Base-by-base conservation (phyloP, 768 basidiomycete species). In the Leccinum longicurvipes region DNA sequence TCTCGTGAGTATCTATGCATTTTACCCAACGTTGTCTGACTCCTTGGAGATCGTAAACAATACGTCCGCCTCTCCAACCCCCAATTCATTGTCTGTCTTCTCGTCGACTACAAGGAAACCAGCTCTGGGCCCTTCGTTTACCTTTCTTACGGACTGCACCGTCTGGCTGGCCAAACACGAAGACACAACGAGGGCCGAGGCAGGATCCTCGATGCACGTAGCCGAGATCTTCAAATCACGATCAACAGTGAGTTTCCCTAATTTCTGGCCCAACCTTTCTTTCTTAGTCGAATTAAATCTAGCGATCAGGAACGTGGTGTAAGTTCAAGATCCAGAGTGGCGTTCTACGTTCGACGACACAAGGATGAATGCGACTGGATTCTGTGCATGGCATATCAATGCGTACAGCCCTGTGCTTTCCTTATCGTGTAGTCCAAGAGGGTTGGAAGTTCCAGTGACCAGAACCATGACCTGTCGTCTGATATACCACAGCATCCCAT, bases 61-160 rank as follows among this genome's bases (percentile, higher is more conserved):
- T 55, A 78, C 84, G 0, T 77, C 81, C 11, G 49, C 65, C 23
- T 59, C 69, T 28, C 53, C 14, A 15, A 67, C 72, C 59, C 55
- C 60, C 54, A 73, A 77, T 53, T 67, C 73, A 9, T 19, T 59
- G 42, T 72, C 76, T 0, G 66, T 59, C 11, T 77, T 76, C 32
- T 53, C 72, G 50, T 69, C 68, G 5, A 73, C 70, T 1, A 72
- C 67, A 8, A 75, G 81, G 54, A 90, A 87, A 63, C 88, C 89
- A 5, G 86, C 87, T 1, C 74, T 92, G 14, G 90, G 89, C 0
- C 84, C 89, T 1, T 85, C 88, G 1, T 92, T 91, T 57, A 75
- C 84, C 7, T 87, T 82, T 67, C 70, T 89, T 67, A 81, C 83
- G 2, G 90, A 91, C 62, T 82, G 81, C 15, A 87, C 86, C 0